These are phyloP conservation scores for Atalantia buxifolia DNA, from an alignment of 345 rosid species.

Conservation along the genomic window DNA sequence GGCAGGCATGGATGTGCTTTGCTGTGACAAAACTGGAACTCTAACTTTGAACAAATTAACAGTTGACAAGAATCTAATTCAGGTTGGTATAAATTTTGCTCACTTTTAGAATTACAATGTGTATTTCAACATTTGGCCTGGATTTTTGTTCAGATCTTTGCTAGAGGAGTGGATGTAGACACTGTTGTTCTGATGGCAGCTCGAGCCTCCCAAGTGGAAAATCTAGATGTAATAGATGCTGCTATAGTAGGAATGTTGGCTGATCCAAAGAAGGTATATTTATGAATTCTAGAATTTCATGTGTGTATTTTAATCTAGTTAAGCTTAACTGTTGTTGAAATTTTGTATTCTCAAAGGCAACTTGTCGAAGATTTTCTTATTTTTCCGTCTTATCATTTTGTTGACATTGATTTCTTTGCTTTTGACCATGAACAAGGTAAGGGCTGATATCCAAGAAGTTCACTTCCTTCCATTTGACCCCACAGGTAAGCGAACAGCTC, in stretches of 20 bases:
- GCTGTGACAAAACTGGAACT: slow-evolving; percentile 71
- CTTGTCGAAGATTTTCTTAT: background rate
- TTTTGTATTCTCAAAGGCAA: background rate
- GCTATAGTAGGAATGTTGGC: slow-evolving; percentile 62
- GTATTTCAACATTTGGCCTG: background rate
- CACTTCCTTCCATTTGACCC: slow-evolving; percentile 68
- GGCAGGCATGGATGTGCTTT: slow-evolving; percentile 75
- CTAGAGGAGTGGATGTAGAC: slow-evolving; percentile 45
- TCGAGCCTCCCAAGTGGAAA: slow-evolving; percentile 57
- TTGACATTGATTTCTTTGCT: slow-evolving; percentile 3
- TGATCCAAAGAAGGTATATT: slow-evolving; percentile 56
- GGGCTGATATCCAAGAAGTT: slow-evolving; percentile 56
- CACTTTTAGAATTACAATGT: background rate
- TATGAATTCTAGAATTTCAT: no score
- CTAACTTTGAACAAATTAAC: slow-evolving; percentile 61
- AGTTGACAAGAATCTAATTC: slow-evolving; percentile 56
- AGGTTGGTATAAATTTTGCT: slow-evolving; percentile 29
- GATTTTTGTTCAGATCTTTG: slow-evolving; percentile 33
- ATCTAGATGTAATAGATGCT: slow-evolving; percentile 64
- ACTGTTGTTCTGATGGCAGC: slow-evolving; percentile 60
- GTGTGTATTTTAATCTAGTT: background rate
- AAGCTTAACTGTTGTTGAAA: no score
- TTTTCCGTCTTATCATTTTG: background rate
- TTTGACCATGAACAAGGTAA: slow-evolving; percentile 30
- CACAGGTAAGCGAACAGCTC: slow-evolving; percentile 58